phyloP scores from a whole-genome alignment of 208 protist species.

The Leptomonas seymouri region DNA sequence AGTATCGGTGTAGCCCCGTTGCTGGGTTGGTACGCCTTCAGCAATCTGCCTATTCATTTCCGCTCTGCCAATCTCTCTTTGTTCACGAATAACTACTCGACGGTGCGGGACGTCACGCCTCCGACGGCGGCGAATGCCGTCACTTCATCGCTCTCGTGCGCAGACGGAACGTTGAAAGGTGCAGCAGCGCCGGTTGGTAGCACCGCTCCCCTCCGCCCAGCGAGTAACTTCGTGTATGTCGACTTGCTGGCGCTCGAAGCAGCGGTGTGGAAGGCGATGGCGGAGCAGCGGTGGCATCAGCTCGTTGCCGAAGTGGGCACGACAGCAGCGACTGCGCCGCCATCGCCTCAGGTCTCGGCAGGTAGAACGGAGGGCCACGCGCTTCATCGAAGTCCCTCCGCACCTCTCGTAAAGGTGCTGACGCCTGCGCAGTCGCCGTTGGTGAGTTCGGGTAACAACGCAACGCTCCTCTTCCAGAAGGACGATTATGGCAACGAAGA shows the following conservation, averaged over 20 bases:
- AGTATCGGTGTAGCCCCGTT: conserved; percentile 30
- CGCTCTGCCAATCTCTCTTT: conserved; percentile 27
- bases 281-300: conserved; percentile 16
- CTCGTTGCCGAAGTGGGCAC: neutral
- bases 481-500: too few relatives aligned
- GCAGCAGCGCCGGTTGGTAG: conserved; percentile 12
- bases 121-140: neutral
- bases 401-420: too few relatives aligned
- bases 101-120: conserved; percentile 20
- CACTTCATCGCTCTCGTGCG: neutral
- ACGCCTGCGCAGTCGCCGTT: too few relatives aligned
- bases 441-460: too few relatives aligned
- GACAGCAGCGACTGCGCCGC: neutral
- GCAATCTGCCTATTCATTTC: conserved; percentile 35
- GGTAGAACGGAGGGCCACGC: neutral
- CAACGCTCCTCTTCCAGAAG: too few relatives aligned
- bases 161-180: neutral
- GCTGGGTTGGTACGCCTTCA: conserved; percentile 42
- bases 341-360: neutral
- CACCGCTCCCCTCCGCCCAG: neutral
- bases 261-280: conserved; percentile 23
- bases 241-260: conserved; percentile 21
- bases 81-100: conserved; percentile 51
- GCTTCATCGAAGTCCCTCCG: neutral
- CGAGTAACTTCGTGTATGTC: conserved; percentile 18